A percentile compares a stretch with the other conserved stretches of the same genome.
These are phyloP conservation scores for Stachybotrys chartarum DNA, from an alignment of 2,329 filamentous ascomycete genomes.

Conservation along the genomic window DNA sequence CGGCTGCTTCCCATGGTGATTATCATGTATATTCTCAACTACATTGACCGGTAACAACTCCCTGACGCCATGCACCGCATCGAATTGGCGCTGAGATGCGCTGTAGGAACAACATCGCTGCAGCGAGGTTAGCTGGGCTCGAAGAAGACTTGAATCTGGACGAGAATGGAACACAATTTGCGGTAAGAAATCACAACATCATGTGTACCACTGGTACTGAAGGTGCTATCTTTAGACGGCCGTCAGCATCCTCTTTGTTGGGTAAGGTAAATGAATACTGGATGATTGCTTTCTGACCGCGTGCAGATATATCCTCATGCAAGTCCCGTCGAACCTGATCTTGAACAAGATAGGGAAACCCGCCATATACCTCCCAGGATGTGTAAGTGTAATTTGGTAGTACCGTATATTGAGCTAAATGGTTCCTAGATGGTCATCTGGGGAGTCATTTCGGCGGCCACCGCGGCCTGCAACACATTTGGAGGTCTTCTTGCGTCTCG, in stretches of 20 bases:
- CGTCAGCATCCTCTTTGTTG: constrained; percentile 44
- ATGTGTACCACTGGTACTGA: not conserved
- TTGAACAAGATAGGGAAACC: constrained; percentile 45
- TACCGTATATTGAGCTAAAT: not conserved
- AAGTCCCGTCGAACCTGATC: constrained; percentile 43
- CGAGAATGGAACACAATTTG: constrained; percentile 9
- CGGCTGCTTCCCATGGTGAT: constrained; percentile 54
- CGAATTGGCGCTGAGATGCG: not conserved
- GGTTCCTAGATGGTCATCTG: constrained; percentile 36
- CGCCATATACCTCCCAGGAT: constrained; percentile 35
- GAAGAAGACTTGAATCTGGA: constrained; percentile 7
- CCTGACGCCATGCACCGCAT: not conserved
- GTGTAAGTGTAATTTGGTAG: constrained; percentile 18
- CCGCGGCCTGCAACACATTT: constrained; percentile 23
- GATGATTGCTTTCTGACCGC: not conserved
- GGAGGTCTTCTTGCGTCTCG: constrained; percentile 25
- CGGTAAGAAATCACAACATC: constrained; percentile 1
- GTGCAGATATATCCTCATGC: constrained; percentile 38
- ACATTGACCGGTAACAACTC: constrained; percentile 36
- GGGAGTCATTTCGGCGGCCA: constrained; percentile 37
- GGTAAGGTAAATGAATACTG: constrained; percentile 18
- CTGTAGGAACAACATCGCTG: constrained; percentile 8
- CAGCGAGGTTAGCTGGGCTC: constrained; percentile 5
- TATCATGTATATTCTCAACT: constrained; percentile 60
- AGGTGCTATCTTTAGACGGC: constrained; percentile 24